Conservation (phyloP, 345 rosid genomes). For the Abelmoschus esculentus region DNA sequence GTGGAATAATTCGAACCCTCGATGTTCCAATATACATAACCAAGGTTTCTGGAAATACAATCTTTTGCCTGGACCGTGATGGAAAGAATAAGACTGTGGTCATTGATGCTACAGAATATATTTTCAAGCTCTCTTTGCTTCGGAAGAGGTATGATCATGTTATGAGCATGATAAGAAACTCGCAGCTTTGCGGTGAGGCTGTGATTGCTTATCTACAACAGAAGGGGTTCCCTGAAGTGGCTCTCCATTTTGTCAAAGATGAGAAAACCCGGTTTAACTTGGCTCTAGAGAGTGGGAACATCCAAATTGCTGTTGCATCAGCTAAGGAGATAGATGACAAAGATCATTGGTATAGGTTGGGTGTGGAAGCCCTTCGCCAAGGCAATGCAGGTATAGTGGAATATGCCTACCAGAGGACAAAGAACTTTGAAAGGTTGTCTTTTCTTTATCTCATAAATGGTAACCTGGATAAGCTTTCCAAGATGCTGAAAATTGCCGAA, state of each 20-base stretch:
- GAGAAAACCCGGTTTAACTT: constrained; percentile 88
- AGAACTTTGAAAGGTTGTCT: constrained; percentile 36
- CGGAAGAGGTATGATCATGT: constrained; percentile 83
- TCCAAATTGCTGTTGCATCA: neutral
- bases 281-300: constrained; percentile 32
- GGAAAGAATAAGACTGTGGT: constrained; percentile 62
- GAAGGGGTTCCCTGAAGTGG: constrained; percentile 97
- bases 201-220: constrained; percentile 96
- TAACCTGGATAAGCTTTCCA: constrained; percentile 69
- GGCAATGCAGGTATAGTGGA: neutral
- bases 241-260: constrained; percentile 92
- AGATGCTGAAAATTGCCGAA: constrained; percentile 90
- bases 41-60: constrained; percentile 57
- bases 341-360: neutral
- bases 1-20: constrained; percentile 78
- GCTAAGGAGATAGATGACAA: neutral
- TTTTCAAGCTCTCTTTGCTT: constrained; percentile 74
- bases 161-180: constrained; percentile 91
- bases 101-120: constrained; percentile 84
- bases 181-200: constrained; percentile 96
- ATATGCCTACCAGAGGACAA: neutral
- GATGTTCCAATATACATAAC: constrained; percentile 82
- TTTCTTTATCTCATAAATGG: constrained; percentile 90
- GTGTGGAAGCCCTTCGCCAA: neutral
- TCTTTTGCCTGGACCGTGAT: constrained; percentile 84